Evolutionary conservation across 148 eudicot genomes (phyloP).

Genomic region (Diospyros lotus): DNA sequence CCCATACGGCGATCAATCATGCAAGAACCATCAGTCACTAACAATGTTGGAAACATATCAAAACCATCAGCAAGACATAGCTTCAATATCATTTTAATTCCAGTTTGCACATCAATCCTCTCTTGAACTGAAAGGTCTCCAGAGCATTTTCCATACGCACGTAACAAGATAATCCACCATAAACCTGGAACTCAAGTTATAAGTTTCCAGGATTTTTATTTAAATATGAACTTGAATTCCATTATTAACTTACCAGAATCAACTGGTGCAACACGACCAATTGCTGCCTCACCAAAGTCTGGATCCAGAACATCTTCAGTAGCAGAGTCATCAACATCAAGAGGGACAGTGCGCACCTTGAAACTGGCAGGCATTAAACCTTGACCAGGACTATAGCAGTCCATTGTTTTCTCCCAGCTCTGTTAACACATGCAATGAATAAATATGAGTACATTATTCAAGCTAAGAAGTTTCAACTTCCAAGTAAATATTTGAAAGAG

Average conservation of each 20-base stretch:
- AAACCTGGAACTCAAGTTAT: slow-evolving; percentile 30
- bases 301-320: slow-evolving; percentile 50
- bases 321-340: slow-evolving; percentile 32
- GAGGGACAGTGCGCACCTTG: slow-evolving; percentile 40
- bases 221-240: neutral
- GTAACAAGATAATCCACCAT: slow-evolving; percentile 59
- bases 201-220: neutral
- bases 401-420: slow-evolving; percentile 65
- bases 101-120: slow-evolving; percentile 52
- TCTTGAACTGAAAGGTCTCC: slow-evolving; percentile 42
- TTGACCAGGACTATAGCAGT: slow-evolving; percentile 51
- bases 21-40: slow-evolving; percentile 58
- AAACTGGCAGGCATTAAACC: slow-evolving; percentile 64
- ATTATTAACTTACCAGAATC: slow-evolving; percentile 38
- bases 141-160: slow-evolving; percentile 46
- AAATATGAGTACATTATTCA: neutral
- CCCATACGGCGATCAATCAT: slow-evolving; percentile 66
- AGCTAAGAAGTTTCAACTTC: neutral
- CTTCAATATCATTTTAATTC: slow-evolving; percentile 45
- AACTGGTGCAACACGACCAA: slow-evolving; percentile 59
- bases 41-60: slow-evolving; percentile 51
- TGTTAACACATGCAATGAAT: slow-evolving; percentile 6
- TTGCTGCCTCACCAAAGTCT: slow-evolving; percentile 56
- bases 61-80: slow-evolving; percentile 55
- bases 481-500: neutral